phyloP scores from a whole-genome alignment of 1,139 yeast species.

The Arxiozyma bovina region DNA sequence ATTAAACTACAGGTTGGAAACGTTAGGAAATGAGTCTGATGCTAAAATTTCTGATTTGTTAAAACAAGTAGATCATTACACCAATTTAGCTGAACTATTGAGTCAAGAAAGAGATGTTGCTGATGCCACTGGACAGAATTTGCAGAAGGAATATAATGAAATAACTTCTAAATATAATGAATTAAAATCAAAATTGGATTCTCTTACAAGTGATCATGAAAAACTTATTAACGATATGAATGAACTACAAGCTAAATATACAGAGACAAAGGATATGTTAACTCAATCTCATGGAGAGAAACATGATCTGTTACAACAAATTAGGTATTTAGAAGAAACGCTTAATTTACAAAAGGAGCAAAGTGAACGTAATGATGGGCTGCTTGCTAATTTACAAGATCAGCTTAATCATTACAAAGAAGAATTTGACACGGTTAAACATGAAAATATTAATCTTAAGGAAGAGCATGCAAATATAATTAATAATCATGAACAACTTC shows the following conservation, averaged over 20 bases:
- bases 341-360: slow-evolving; percentile 29
- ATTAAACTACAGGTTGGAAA: slow-evolving; percentile 53
- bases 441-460: slow-evolving; percentile 29
- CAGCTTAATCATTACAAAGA: slow-evolving; percentile 27
- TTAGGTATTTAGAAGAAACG: slow-evolving; percentile 27
- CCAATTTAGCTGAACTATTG: slow-evolving; percentile 37
- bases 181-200: slow-evolving; percentile 32
- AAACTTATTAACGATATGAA: slow-evolving; percentile 41
- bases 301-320: slow-evolving; percentile 32
- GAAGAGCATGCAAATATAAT: slow-evolving; percentile 33
- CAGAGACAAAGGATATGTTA: slow-evolving; percentile 38
- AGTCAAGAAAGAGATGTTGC: slow-evolving; percentile 42
- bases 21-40: slow-evolving; percentile 44
- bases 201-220: slow-evolving; percentile 40
- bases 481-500: slow-evolving; percentile 31
- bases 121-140: slow-evolving; percentile 36
- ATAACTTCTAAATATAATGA: slow-evolving; percentile 38
- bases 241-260: slow-evolving; percentile 40
- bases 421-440: slow-evolving; percentile 32
- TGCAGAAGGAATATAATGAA: slow-evolving; percentile 34
- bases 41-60: slow-evolving; percentile 43
- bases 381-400: slow-evolving; percentile 31
- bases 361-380: slow-evolving; percentile 30
- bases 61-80: slow-evolving; percentile 45
- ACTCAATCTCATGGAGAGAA: slow-evolving; percentile 40